phyloP scores from a whole-genome alignment of 164 flowering plant genomes.

The Kingdonia uniflora region DNA sequence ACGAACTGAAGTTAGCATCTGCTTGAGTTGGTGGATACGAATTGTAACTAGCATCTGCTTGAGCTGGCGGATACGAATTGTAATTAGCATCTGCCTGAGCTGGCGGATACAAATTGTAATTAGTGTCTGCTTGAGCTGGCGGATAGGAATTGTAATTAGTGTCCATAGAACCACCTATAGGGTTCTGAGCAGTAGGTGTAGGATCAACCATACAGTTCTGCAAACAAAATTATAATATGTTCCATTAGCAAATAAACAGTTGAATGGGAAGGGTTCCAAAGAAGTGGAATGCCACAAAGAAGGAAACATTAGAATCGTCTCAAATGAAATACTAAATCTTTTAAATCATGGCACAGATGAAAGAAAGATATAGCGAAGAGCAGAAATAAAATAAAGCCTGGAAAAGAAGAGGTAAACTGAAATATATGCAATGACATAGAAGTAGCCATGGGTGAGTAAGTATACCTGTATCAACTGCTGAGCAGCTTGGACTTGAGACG shows the following conservation, averaged over 20 bases:
- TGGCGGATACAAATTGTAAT: background rate
- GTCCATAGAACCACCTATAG: constrained; percentile 6
- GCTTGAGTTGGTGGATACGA: background rate
- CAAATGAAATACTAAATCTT: background rate
- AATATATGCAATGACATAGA: background rate
- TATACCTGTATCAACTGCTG: constrained; percentile 58
- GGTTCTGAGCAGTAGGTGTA: constrained; percentile 22
- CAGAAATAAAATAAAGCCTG: background rate
- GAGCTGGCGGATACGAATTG: constrained; percentile 11
- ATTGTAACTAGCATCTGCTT: background rate
- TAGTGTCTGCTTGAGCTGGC: background rate
- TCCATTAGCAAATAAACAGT: background rate
- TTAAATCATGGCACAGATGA: no score
- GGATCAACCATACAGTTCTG: constrained; percentile 55
- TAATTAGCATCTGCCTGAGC: constrained; percentile 12
- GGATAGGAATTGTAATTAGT: constrained; percentile 3
- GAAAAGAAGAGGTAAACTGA: background rate
- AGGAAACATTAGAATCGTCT: background rate
- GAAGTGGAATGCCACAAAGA: background rate
- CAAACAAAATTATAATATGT: background rate
- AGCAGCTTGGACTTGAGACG: constrained; percentile 55
- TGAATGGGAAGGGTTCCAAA: background rate
- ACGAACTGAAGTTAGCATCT: constrained; percentile 20
- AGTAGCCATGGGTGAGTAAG: background rate
- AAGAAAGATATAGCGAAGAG: background rate